Conservation (phyloP, 179 eudicot genomes). For the Silene coronaria region DNA sequence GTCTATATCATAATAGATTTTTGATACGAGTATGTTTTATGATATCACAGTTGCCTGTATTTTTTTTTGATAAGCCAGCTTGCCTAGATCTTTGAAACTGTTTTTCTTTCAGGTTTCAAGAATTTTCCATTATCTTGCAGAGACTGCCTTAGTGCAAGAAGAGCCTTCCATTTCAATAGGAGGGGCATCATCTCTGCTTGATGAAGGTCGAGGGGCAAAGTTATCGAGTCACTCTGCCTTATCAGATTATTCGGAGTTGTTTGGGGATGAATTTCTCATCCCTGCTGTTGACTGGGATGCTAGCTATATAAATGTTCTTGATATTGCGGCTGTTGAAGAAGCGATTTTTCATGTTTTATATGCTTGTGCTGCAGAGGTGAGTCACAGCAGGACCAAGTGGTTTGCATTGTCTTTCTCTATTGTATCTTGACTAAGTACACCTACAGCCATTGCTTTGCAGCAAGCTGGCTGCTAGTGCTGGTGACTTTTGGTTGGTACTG, state of each 20-base stretch:
- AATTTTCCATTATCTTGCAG: slow-evolving; percentile 48
- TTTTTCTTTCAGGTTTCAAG: slow-evolving; percentile 53
- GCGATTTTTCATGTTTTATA: slow-evolving; percentile 71
- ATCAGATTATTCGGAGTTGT: slow-evolving; percentile 60
- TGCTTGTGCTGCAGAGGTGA: slow-evolving; percentile 80
- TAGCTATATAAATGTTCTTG: slow-evolving; percentile 52
- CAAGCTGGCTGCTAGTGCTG: slow-evolving; percentile 54
- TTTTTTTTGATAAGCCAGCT: slow-evolving; percentile 2
- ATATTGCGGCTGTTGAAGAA: slow-evolving; percentile 64
- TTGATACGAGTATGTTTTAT: neutral
- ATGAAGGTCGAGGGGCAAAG: slow-evolving; percentile 38
- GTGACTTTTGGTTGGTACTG: slow-evolving; percentile 67
- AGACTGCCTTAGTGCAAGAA: slow-evolving; percentile 38
- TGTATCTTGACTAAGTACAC: slow-evolving; percentile 27
- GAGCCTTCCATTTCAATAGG: slow-evolving; percentile 29
- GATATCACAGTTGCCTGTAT: neutral
- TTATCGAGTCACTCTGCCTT: slow-evolving; percentile 29
- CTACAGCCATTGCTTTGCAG: slow-evolving; percentile 69
- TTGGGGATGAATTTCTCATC: slow-evolving; percentile 62
- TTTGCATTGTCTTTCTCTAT: slow-evolving; percentile 8
- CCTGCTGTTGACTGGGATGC: slow-evolving; percentile 52
- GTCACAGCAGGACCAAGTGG: slow-evolving; percentile 13
- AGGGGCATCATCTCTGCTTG: slow-evolving; percentile 32
- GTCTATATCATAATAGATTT: neutral
- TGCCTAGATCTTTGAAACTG: slow-evolving; percentile 16